A percentile compares a stretch with the other conserved stretches of the same genome.
Evolutionary conservation across 495 filamentous ascomycete species (phyloP).

Genomic region (Neurospora sp.): DNA sequence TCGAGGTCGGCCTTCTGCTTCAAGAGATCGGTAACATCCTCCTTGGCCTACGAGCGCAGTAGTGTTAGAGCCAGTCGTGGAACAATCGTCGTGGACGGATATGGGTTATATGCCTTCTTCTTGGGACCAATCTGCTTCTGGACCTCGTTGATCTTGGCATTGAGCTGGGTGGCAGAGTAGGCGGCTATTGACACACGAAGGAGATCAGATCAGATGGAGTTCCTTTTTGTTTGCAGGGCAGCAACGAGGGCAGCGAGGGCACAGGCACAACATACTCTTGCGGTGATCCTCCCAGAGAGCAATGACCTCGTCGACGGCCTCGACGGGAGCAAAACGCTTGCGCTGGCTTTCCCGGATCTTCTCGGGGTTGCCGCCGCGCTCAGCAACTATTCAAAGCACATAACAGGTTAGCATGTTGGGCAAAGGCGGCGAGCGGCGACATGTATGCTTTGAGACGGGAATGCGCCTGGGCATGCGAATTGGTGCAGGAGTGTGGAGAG

Average conservation of each 20-base stretch:
- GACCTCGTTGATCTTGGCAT: constrained; percentile 71
- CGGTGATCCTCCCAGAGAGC: constrained; percentile 79
- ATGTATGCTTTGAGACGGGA: neutral
- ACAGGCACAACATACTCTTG: constrained; percentile 46
- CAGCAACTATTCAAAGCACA: constrained; percentile 59
- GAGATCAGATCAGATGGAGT: neutral
- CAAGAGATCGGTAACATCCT: constrained; percentile 76
- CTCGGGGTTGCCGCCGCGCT: constrained; percentile 81
- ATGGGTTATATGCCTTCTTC: constrained; percentile 62
- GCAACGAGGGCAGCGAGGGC: neutral
- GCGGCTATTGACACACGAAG: constrained; percentile 7
- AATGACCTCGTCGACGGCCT: constrained; percentile 84
- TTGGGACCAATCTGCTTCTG: constrained; percentile 85
- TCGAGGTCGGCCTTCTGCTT: constrained; percentile 65
- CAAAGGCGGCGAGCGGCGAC: neutral
- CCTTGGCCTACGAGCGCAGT: constrained; percentile 54
- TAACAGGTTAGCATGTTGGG: constrained; percentile 50
- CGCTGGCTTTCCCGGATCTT: constrained; percentile 84
- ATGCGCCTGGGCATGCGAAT: neutral
- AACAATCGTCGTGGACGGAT: neutral
- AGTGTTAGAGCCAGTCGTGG: neutral
- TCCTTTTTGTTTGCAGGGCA: neutral
- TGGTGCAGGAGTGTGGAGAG: neutral
- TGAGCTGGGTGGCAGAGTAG: constrained; percentile 75
- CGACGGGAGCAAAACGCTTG: constrained; percentile 65